phyloP scores from a whole-genome alignment of 495 filamentous ascomycete species.

The Hypoxylon rickii region DNA sequence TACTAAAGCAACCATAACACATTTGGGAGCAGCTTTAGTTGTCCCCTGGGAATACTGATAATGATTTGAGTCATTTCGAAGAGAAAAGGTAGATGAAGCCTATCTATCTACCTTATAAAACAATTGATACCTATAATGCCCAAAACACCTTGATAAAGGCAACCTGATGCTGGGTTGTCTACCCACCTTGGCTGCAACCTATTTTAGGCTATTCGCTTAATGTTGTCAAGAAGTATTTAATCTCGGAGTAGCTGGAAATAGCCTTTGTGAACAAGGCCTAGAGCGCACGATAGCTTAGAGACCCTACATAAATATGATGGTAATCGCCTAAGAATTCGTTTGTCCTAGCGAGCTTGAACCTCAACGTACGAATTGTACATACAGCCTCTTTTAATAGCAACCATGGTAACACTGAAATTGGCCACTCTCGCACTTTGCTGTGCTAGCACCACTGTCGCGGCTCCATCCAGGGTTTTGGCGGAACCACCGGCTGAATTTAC shows the following conservation, averaged over 20 bases:
- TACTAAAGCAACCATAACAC: no score
- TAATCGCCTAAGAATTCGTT: no score
- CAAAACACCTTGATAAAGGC: no score
- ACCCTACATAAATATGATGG: slow-evolving; percentile 19
- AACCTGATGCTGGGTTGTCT: neutral
- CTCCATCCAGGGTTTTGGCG: slow-evolving; percentile 14
- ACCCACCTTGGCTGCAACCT: slow-evolving; percentile 9
- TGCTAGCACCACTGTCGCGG: slow-evolving; percentile 5
- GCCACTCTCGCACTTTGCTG: slow-evolving; percentile 14
- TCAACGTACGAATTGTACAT: neutral
- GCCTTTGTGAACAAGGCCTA: slow-evolving; percentile 6
- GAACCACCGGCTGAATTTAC: slow-evolving; percentile 44
- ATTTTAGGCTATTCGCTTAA: slow-evolving; percentile 33
- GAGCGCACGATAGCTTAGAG: neutral
- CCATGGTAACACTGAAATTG: slow-evolving; percentile 13
- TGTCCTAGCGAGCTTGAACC: no score
- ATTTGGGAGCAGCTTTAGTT: no score
- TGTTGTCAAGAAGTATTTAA: neutral
- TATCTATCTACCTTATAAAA: no score
- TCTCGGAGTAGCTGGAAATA: slow-evolving; percentile 5
- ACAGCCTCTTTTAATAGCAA: neutral
- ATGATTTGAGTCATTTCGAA: no score
- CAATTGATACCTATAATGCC: no score
- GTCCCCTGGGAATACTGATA: no score
- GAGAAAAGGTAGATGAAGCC: no score